Evolutionary conservation across 345 rosid genomes (phyloP), one percentile per base, ranked within the genome.

Genomic region (Physaria fendleri): DNA sequence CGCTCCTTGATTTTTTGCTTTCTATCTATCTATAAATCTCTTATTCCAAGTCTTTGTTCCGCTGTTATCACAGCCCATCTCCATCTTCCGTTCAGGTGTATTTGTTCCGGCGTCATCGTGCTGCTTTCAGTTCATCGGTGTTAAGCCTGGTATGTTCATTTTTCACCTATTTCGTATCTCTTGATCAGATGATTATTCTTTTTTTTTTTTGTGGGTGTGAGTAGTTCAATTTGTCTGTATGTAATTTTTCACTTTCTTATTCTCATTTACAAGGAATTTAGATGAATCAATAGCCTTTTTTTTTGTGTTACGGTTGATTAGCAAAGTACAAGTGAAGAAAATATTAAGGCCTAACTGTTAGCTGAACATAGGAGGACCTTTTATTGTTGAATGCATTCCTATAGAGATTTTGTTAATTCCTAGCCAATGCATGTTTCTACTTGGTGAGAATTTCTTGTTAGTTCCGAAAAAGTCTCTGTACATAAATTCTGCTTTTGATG

Each of bases 181-280:
- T 35, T n/a, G 15, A 35, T 17, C 56, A 48, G 38, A 17, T 2
- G 6, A 17, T 47, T 25, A 25, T 64, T 67, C 23, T 33, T 20
- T 50, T 65, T 60, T 59, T 69, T 73, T 69, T n/a, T n/a, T n/a
- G 3, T 49, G 3, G 71, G 76, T 74, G 74, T 61, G 9, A 40
- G 6, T 9, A 1, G 16, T 15, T 42, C 8, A 24, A 42, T 33
- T 33, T 42, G 12, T 18, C n/a, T 24, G 17, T 50, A 5, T 38
- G 7, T 29, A 14, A 38, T 23, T 33, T 24, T 15, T 40, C 16
- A n/a, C 18, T 16, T 7, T 22, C n/a, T 22, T 12, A 47, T 46
- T 17, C 1, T 50, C 49, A 18, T 4, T 4, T 4, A 14, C 29
- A 16, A 1, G 27, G n/a, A 28, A 8, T 42, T 59, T 14, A 21